Base-by-base conservation (phyloP, 2,329 filamentous ascomycete species). In the Trichothecium roseum region DNA sequence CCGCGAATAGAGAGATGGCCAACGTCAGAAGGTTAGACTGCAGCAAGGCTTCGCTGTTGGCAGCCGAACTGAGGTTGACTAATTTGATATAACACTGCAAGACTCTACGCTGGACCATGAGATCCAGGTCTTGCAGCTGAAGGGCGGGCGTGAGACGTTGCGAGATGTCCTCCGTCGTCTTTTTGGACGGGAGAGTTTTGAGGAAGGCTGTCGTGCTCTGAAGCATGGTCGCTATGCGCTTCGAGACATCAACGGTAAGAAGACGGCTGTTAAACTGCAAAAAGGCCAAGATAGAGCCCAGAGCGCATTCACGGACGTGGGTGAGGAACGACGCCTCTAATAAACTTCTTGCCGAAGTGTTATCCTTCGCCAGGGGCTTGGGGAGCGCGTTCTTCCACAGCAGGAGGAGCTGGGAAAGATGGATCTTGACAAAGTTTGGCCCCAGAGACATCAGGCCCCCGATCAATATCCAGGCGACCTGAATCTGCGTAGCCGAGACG, bases 351-450 rank as follows among this genome's bases (percentile, higher is more conserved):
- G 89, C 79, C 1, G 81, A 76, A 34, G 86, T 85, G 45, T 91
- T 93, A 46, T 96, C 89, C 55, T 87, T 93, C 24, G 86, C 81
- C n/a, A 96, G 61, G 5, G 93, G 89, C 51, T 93, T 94, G 1
- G 93, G 89, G 9, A 98, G 69, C 1, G 91, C 89, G 56, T 96
- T 98, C 59, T 94, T 94, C 91, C 91, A 98, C 6, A 98, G 66
- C 8, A 98, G 65, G 37, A 98, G 76, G 16, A 98, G 69, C 52
- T 98, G 91, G 3, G 88, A 89, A 7, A 98, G 71, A 58, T 98
- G 91, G 17, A 96, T 96, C 61, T 98, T 98, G 57, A 96, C 89
- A 56, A 98, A 98, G 56, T 94, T 96, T 4, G 91, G 89, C 0
- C 91, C 91, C 1, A 98, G 71, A 1, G 88, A 87, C 89, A 96